Evolutionary conservation across 371 early-diverging fungal genomes (phyloP).

Genomic region (Saksenaea oblongispora): DNA sequence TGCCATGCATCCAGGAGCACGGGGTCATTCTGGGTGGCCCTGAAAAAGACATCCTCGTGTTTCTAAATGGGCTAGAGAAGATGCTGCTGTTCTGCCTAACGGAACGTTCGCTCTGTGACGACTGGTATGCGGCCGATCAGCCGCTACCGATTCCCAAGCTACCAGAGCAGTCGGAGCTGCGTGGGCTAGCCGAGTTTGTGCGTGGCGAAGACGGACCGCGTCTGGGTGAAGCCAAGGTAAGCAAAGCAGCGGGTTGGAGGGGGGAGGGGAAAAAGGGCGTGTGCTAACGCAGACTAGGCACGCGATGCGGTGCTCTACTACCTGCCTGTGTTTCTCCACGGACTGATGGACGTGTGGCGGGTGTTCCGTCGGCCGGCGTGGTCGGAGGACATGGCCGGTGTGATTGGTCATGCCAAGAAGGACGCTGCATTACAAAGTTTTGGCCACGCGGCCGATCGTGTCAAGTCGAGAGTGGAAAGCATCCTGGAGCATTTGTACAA

Average conservation of each 20-base stretch:
- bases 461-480: conserved; percentile 50
- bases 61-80: conserved; percentile 66
- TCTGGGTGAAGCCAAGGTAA: conserved; percentile 34
- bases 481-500: conserved; percentile 63
- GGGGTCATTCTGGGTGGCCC: conserved; percentile 26
- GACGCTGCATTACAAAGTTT: conserved; percentile 49
- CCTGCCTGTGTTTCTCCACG: conserved; percentile 54
- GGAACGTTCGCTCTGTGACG: conserved; percentile 40
- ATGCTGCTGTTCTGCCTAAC: conserved; percentile 64
- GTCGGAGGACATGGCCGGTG: conserved; percentile 13
- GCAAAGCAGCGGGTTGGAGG: neutral
- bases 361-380: conserved; percentile 47
- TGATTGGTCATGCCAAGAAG: conserved; percentile 38
- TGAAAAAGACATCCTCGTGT: conserved; percentile 58
- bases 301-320: conserved; percentile 54
- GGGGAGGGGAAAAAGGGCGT: neutral
- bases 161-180: conserved; percentile 26
- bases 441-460: conserved; percentile 46
- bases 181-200: conserved; percentile 34
- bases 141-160: conserved; percentile 20
- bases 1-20: conserved; percentile 19
- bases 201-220: conserved; percentile 19
- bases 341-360: conserved; percentile 54
- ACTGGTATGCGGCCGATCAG: conserved; percentile 27
- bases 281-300: too few species aligned